phyloP scores from a whole-genome alignment of 2,329 filamentous ascomycete species.

The Trichophyton verrucosum region DNA sequence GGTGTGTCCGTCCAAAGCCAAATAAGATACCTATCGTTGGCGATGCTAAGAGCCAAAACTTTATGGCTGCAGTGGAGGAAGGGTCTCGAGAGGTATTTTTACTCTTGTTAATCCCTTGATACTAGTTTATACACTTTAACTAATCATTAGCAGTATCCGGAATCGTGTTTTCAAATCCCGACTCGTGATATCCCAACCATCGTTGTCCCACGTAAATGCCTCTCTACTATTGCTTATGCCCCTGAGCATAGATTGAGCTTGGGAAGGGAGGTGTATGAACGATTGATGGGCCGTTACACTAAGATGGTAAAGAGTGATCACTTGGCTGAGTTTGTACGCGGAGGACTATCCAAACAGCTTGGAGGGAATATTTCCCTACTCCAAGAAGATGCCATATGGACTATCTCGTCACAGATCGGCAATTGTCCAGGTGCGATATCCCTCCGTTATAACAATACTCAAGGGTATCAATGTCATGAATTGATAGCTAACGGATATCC shows the following conservation, averaged over 20 bases:
- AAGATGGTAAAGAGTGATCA: neutral
- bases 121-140: neutral
- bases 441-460: neutral
- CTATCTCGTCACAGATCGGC: neutral
- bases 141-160: neutral
- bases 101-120: too few species aligned
- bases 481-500: neutral
- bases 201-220: neutral
- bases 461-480: too few species aligned
- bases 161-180: neutral
- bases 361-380: neutral
- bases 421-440: neutral
- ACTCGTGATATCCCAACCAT: neutral
- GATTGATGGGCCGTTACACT: neutral
- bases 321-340: neutral
- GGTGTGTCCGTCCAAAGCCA: neutral
- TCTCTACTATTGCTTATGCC: neutral
- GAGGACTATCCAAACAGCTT: neutral
- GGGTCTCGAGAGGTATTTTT: neutral
- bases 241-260: neutral
- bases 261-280: neutral
- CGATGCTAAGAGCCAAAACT: neutral
- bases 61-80: neutral
- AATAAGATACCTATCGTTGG: neutral
- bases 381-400: neutral